Evolutionary conservation across 208 protist genomes (phyloP).

Genomic region (Phytomonas serpens): DNA sequence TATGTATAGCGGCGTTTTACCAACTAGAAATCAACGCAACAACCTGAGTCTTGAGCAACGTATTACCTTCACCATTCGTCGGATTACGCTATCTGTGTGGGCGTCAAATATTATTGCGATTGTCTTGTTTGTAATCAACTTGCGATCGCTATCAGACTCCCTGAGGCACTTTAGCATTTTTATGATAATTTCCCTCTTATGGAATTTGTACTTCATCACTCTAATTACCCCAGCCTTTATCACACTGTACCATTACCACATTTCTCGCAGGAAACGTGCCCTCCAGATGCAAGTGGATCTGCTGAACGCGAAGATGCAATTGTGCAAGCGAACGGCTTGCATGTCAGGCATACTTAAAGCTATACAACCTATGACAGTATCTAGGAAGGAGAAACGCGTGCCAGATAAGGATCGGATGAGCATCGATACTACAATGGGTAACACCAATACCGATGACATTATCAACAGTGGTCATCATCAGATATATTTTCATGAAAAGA

Average conservation of each 20-base stretch:
- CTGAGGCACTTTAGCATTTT: slow-evolving; percentile 45
- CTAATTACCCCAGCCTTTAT: slow-evolving; percentile 39
- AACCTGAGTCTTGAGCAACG: slow-evolving; percentile 53
- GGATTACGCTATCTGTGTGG: slow-evolving; percentile 28
- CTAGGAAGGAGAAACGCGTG: slow-evolving; percentile 17
- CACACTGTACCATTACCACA: slow-evolving; percentile 48
- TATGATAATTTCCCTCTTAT: slow-evolving; percentile 46
- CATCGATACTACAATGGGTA: background rate
- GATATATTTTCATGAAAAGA: background rate
- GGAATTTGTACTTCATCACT: slow-evolving; percentile 48
- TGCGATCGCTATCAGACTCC: slow-evolving; percentile 32
- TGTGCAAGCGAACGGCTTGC: slow-evolving; percentile 19
- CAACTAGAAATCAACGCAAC: slow-evolving; percentile 47
- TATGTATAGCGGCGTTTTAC: slow-evolving; percentile 44
- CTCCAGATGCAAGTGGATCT: slow-evolving; percentile 41
- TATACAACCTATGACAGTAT: slow-evolving; percentile 23
- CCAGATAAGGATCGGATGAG: slow-evolving; percentile 20
- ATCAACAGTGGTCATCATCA: background rate
- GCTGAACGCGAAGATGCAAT: slow-evolving; percentile 17
- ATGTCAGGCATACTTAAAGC: slow-evolving; percentile 19
- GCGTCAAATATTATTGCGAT: slow-evolving; percentile 41
- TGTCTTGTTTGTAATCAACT: slow-evolving; percentile 47
- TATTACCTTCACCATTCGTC: slow-evolving; percentile 42
- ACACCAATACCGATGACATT: background rate
- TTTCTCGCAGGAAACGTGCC: slow-evolving; percentile 33